Base-by-base conservation (phyloP, 768 basidiomycete species). In the Rossbeevera mucosa region DNA sequence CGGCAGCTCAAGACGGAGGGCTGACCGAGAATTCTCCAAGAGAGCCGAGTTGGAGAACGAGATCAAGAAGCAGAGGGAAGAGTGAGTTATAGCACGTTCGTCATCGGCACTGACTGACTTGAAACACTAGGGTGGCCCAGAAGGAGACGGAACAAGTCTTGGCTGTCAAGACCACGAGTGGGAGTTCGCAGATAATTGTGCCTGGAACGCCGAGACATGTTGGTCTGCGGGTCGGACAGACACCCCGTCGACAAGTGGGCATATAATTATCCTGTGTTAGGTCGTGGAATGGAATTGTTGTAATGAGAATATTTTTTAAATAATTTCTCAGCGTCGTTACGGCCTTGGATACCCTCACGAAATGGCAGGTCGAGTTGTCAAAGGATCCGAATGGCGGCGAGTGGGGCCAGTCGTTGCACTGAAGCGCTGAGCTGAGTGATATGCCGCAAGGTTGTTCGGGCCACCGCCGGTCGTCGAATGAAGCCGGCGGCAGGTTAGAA, bases 11-110 rank as follows among this genome's bases (percentile, higher is more conserved):
- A 77, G 88, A 46, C 79, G 85, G 9, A 81, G 82, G 54, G 83
- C 89, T 12, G 91, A 94, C 65, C 80, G 86, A 43, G 94, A 97
- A 67, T 96, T 97, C 70, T 91, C 89, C 24, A 91, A 85, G 71
- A 83, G 80, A 64, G 91, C 93, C 1, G 93, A 97, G 69, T 72
- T 96, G 12, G 94, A 98, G 73, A 85, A 84, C 22, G 88, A 94
- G 72, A 95, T 97, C 75, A 91, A 91, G 12, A 79, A 77, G 50
- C 82, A 90, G 59, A 80, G 91, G 50, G 87, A 88, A 76, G 84
- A 80, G 89, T 62, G 38, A 36, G 62, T 62, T 36, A 7, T 44
- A 26, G 56, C 55, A 61, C 16, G 1, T 13, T 44, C n/a, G 44
- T 16, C 20, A 47, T 5, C 16, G 36, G 5, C 47, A 48, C 58